Evolutionary conservation across 75 land plant genomes (phyloP).

Genomic region (Sequoiadendron giganteum): DNA sequence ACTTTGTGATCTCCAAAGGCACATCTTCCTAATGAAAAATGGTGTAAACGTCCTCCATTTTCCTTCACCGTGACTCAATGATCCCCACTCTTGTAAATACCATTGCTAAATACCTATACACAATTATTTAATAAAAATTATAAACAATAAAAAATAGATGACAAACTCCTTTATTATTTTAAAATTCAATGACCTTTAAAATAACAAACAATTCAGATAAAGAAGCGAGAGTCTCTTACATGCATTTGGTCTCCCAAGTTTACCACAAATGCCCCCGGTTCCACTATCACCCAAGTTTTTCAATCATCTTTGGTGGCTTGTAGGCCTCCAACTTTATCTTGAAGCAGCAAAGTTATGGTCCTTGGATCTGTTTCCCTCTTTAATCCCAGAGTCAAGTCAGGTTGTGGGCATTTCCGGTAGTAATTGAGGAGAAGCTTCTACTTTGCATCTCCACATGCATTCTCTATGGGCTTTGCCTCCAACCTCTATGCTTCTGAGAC

Average conservation of each 20-base stretch:
- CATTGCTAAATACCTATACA: constrained; percentile 51
- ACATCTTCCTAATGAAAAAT: too few relatives aligned
- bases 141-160: too few relatives aligned
- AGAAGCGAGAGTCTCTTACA: not conserved
- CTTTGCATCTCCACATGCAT: constrained; percentile 13
- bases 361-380: constrained; percentile 36
- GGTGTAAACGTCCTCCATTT: too few relatives aligned
- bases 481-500: constrained; percentile 27
- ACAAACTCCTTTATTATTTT: too few relatives aligned
- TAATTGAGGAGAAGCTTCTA: constrained; percentile 30
- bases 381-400: constrained; percentile 37
- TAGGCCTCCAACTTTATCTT: constrained; percentile 28
- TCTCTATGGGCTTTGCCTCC: constrained; percentile 13
- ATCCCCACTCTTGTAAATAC: constrained; percentile 59
- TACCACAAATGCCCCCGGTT: constrained; percentile 34
- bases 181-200: too few relatives aligned
- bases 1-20: too few relatives aligned
- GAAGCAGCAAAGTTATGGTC: constrained; percentile 30
- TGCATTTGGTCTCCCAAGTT: constrained; percentile 37
- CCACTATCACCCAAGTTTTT: constrained; percentile 23
- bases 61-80: constrained; percentile 84
- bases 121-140: too few relatives aligned
- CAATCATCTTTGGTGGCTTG: constrained; percentile 27
- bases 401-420: constrained; percentile 40
- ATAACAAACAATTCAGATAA: too few relatives aligned